Percentiles rank a stretch among this genome's conserved stretches.
Conservation (phyloP, 2,329 filamentous ascomycete genomes). For the Aspergillus pseudoterreus region DNA sequence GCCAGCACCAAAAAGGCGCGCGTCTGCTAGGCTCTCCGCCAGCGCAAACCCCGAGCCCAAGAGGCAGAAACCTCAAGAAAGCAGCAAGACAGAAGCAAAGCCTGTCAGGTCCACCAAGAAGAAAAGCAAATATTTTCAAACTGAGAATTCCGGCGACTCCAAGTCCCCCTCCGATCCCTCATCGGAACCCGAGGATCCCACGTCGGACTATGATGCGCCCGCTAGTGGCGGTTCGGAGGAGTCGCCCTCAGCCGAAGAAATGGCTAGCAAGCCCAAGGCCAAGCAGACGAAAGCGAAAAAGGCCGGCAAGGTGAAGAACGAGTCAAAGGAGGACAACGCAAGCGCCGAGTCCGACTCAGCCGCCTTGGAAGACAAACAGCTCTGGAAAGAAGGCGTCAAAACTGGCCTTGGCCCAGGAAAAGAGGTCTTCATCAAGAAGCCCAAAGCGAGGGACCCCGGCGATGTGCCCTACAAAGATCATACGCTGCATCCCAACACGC, state of each 20-base stretch:
- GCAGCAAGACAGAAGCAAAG: conserved; percentile 11
- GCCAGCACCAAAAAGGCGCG: conserved; percentile 31
- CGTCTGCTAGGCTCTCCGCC: conserved; percentile 29
- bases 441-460: conserved; percentile 59
- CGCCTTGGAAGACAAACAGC: conserved; percentile 42
- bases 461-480: conserved; percentile 55
- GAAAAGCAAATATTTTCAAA: conserved; percentile 51
- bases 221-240: conserved; percentile 5
- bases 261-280: background rate
- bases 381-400: conserved; percentile 56
- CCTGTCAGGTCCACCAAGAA: conserved; percentile 38
- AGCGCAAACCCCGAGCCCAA: conserved; percentile 26
- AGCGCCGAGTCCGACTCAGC: background rate
- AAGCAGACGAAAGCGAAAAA: background rate
- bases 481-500: conserved; percentile 61
- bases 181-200: conserved; percentile 12
- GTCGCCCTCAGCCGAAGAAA: background rate
- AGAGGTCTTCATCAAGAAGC: conserved; percentile 60
- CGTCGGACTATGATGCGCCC: conserved; percentile 13
- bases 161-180: conserved; percentile 30
- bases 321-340: conserved; percentile 12
- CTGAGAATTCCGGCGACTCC: conserved; percentile 32
- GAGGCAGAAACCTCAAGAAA: conserved; percentile 27
- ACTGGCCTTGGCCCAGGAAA: conserved; percentile 56
- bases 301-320: conserved; percentile 47